A percentile compares a stretch with the other conserved stretches of the same genome.
phyloP scores from a whole-genome alignment of 2,329 filamentous ascomycete genomes.

The Arachnomyces sp. region DNA sequence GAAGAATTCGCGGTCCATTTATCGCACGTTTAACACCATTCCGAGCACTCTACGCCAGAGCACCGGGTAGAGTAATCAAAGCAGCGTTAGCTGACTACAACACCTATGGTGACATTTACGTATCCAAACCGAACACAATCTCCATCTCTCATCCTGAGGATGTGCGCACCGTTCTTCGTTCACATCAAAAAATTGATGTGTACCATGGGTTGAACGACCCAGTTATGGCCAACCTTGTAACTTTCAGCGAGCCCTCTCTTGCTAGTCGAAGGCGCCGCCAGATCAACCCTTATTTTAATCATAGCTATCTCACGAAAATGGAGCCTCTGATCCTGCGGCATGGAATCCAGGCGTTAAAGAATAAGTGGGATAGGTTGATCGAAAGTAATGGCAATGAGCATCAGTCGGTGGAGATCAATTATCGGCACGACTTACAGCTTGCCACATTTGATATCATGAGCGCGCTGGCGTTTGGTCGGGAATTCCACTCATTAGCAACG shows the following conservation, averaged over 20 bases:
- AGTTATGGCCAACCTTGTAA: constrained; percentile 1
- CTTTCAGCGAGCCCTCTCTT: constrained; percentile 1
- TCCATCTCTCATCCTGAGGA: constrained; percentile 1
- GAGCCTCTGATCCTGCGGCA: background rate
- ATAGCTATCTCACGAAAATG: constrained; percentile 2
- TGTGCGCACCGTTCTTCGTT: background rate
- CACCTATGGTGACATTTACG: constrained; percentile 3
- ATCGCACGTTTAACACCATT: constrained; percentile 1
- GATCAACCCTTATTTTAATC: constrained; percentile 2
- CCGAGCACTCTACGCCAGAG: constrained; percentile 1
- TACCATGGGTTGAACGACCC: constrained; percentile 4
- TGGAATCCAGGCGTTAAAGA: background rate
- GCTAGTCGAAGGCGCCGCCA: constrained; percentile 2
- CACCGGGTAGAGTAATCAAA: background rate
- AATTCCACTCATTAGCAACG: background rate
- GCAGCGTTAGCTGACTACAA: background rate
- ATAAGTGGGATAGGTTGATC: background rate
- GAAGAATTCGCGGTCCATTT: background rate
- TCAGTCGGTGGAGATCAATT: constrained; percentile 2
- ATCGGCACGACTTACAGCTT: constrained; percentile 1
- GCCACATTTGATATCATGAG: constrained; percentile 3
- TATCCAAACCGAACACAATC: constrained; percentile 1
- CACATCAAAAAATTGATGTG: constrained; percentile 1
- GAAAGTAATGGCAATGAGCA: too few species aligned
- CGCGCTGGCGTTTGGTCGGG: constrained; percentile 2